Conservation (phyloP, 2,329 filamentous ascomycete species). For the Microascus cirrosus region DNA sequence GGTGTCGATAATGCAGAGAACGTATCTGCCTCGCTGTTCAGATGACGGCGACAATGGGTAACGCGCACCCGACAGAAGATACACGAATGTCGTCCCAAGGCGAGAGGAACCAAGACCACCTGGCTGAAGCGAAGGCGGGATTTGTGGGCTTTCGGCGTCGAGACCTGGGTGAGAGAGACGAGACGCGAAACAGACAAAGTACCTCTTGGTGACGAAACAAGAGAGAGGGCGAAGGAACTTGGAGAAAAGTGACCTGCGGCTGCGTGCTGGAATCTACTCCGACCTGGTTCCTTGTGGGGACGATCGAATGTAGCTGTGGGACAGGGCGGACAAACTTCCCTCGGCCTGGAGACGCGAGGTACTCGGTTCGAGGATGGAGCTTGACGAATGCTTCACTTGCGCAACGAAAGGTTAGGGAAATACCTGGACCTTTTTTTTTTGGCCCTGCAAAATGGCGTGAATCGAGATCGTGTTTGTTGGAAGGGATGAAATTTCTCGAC, state of each 20-base stretch:
- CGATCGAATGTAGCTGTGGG: slow-evolving; percentile 2
- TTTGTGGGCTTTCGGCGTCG: background rate
- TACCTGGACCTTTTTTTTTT: background rate
- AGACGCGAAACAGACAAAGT: background rate
- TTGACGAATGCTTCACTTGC: background rate
- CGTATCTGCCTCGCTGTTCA: slow-evolving; percentile 3
- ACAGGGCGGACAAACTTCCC: background rate
- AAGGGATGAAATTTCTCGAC: background rate
- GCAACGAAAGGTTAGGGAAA: background rate
- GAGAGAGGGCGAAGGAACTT: background rate
- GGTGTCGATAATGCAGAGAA: background rate
- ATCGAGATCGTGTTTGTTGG: background rate
- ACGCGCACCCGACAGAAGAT: slow-evolving; percentile 1
- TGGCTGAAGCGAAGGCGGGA: background rate
- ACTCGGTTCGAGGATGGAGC: background rate
- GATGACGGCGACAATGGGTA: background rate
- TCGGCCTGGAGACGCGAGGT: background rate
- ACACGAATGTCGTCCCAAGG: background rate
- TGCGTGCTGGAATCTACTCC: slow-evolving; percentile 6
- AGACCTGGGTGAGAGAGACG: background rate
- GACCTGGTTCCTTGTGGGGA: slow-evolving; percentile 4
- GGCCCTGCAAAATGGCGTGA: background rate
- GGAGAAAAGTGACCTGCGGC: slow-evolving; percentile 2
- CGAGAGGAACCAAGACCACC: background rate
- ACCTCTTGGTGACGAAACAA: background rate